A percentile compares a stretch with the other conserved stretches of the same genome.
Evolutionary conservation across 306 rosid species (phyloP).

Genomic region (Prinsepia uniflora): DNA sequence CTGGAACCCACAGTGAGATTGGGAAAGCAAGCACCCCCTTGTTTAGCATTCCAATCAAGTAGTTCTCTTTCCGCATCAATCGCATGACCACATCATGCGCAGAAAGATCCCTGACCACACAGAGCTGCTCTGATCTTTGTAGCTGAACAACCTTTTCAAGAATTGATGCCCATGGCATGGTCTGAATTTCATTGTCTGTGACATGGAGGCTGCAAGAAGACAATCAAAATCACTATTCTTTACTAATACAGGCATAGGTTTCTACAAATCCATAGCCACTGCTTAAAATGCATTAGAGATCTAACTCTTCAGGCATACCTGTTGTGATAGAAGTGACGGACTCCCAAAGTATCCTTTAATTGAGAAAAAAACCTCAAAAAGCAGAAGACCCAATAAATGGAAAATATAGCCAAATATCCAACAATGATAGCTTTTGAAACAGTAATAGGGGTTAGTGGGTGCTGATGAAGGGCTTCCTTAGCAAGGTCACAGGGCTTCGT

Average conservation of each 20-base stretch:
- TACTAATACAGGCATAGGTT: not conserved
- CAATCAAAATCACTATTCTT: slow-evolving; percentile 9
- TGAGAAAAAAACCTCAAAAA: slow-evolving; percentile 89
- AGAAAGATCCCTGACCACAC: slow-evolving; percentile 86
- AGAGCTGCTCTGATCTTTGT: slow-evolving; percentile 65
- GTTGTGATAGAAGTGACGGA: slow-evolving; percentile 73
- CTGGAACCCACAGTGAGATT: slow-evolving; percentile 84
- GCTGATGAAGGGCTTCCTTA: slow-evolving; percentile 73
- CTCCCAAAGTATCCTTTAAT: slow-evolving; percentile 59
- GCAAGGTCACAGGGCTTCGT: slow-evolving; percentile 87
- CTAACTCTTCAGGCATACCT: slow-evolving; percentile 39
- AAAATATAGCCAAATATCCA: slow-evolving; percentile 86
- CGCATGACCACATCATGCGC: slow-evolving; percentile 92
- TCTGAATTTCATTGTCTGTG: slow-evolving; percentile 79
- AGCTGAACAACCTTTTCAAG: slow-evolving; percentile 75
- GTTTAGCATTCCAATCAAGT: slow-evolving; percentile 91
- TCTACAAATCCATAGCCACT: slow-evolving; percentile 3
- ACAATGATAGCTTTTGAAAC: slow-evolving; percentile 67
- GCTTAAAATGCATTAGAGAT: slow-evolving; percentile 8
- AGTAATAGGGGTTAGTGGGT: slow-evolving; percentile 83
- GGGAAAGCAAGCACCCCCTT: slow-evolving; percentile 93
- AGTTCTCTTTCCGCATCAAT: slow-evolving; percentile 95
- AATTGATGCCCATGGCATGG: slow-evolving; percentile 93
- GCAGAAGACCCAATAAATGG: slow-evolving; percentile 82
- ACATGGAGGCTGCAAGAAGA: slow-evolving; percentile 70